Evolutionary conservation across 495 filamentous ascomycete genomes (phyloP).

Genomic region (Tuber aestivum): DNA sequence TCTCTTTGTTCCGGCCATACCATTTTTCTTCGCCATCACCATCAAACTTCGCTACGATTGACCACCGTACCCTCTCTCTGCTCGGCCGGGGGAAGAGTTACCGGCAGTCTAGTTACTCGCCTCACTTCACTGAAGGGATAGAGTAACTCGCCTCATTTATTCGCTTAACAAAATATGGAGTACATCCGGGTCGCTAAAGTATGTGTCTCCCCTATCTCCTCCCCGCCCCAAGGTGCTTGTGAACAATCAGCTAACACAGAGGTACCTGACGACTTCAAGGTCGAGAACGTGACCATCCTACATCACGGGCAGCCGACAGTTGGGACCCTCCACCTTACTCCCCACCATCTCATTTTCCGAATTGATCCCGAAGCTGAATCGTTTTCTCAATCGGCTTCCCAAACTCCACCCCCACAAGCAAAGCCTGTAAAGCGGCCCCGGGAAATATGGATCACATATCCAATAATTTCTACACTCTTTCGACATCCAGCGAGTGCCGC

Average conservation of each 20-base stretch:
- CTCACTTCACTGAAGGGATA: background rate
- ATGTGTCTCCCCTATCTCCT: slow-evolving; percentile 1
- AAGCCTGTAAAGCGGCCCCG: slow-evolving; percentile 46
- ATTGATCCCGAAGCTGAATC: slow-evolving; percentile 35
- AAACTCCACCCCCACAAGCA: slow-evolving; percentile 6
- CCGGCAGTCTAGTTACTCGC: background rate
- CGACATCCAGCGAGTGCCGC: slow-evolving; percentile 65
- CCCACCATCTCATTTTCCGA: slow-evolving; percentile 62
- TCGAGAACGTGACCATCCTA: slow-evolving; percentile 60
- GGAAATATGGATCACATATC: slow-evolving; percentile 89
- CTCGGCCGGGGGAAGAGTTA: background rate
- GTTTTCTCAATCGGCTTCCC: slow-evolving; percentile 11
- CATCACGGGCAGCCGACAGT: slow-evolving; percentile 56
- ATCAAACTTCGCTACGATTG: slow-evolving; percentile 2
- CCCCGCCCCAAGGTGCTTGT: background rate
- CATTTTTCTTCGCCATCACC: background rate
- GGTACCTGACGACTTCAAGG: slow-evolving; percentile 43
- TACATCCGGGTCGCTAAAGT: slow-evolving; percentile 41
- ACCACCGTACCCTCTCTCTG: background rate
- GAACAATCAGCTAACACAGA: slow-evolving; percentile 8
- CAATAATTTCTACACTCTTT: slow-evolving; percentile 70
- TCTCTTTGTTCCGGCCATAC: background rate
- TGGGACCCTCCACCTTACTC: slow-evolving; percentile 59
- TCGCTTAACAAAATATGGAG: slow-evolving; percentile 31
- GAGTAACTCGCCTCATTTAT: background rate